Percentiles rank a stretch among this genome's conserved stretches.
phyloP scores from a whole-genome alignment of 495 filamentous ascomycete genomes.

The Aspergillus nidulans region DNA sequence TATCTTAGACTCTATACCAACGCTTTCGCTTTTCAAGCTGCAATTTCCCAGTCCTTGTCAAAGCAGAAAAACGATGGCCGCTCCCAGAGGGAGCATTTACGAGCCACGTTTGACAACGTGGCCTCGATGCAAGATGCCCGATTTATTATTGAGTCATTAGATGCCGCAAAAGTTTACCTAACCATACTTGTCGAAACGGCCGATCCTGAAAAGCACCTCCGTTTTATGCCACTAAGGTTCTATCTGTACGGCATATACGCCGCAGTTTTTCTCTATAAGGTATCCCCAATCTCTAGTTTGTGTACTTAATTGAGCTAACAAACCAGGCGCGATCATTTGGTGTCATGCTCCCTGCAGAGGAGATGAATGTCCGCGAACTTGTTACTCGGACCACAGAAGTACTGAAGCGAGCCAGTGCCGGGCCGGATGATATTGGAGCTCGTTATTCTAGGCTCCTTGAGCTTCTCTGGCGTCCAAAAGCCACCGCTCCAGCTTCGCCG shows the following conservation, averaged over 20 bases:
- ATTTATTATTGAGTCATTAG: constrained; percentile 60
- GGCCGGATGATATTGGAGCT: constrained; percentile 50
- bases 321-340: constrained; percentile 49
- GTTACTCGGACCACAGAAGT: constrained; percentile 48
- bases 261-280: constrained; percentile 54
- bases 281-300: constrained; percentile 8
- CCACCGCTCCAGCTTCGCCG: constrained; percentile 21
- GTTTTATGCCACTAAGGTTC: constrained; percentile 57
- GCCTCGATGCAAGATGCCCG: constrained; percentile 57
- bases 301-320: not conserved
- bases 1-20: constrained; percentile 62
- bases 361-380: constrained; percentile 49
- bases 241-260: constrained; percentile 57
- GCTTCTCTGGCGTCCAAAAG: constrained; percentile 45
- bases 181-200: constrained; percentile 52
- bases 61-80: constrained; percentile 34
- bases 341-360: constrained; percentile 47
- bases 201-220: constrained; percentile 50
- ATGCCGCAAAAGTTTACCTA: constrained; percentile 57
- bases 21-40: constrained; percentile 63
- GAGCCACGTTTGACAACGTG: constrained; percentile 47
- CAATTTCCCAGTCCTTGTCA: constrained; percentile 53
- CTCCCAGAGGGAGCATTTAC: constrained; percentile 40
- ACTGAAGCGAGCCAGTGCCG: constrained; percentile 49
- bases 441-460: constrained; percentile 53